A percentile compares a stretch with the other conserved stretches of the same genome.
Evolutionary conservation across 163 green algal species (phyloP).

Genomic region (Chloromonas sp.): DNA sequence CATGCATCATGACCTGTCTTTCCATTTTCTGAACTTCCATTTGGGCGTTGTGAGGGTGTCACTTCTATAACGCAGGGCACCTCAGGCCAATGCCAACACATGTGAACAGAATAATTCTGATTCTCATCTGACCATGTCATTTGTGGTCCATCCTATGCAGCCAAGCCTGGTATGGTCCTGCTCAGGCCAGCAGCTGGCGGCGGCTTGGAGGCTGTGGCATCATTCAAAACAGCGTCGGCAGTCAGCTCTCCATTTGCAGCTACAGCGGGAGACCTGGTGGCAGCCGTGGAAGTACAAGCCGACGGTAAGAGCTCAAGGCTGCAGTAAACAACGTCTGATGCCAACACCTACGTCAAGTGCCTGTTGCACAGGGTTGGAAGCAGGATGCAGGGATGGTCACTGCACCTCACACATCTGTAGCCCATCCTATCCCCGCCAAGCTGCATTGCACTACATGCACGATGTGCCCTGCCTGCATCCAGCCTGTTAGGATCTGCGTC

Average conservation of each 20-base stretch:
- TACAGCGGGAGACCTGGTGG: neutral
- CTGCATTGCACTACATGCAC: neutral
- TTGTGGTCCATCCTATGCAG: neutral
- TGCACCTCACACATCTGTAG: neutral
- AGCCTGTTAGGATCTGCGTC: too few relatives aligned
- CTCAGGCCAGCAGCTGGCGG: neutral
- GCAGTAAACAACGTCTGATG: neutral
- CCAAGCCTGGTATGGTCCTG: slow-evolving; percentile 4
- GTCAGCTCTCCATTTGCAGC: neutral
- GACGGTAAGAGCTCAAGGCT: neutral
- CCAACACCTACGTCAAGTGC: too few relatives aligned
- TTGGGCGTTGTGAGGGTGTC: too few relatives aligned
- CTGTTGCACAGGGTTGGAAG: neutral
- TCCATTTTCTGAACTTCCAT: too few relatives aligned
- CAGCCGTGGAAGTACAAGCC: neutral
- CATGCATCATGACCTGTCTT: too few relatives aligned
- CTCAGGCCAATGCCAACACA: too few relatives aligned
- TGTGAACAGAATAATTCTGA: neutral
- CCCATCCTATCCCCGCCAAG: neutral
- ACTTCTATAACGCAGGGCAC: too few relatives aligned
- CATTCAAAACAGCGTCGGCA: neutral
- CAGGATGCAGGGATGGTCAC: neutral
- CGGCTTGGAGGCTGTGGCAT: neutral
- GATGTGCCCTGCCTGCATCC: too few relatives aligned
- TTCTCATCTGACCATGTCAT: neutral